Percentiles rank a stretch among this genome's conserved stretches.
Conservation (phyloP, 495 filamentous ascomycete species). For the Xylaria venustula region DNA sequence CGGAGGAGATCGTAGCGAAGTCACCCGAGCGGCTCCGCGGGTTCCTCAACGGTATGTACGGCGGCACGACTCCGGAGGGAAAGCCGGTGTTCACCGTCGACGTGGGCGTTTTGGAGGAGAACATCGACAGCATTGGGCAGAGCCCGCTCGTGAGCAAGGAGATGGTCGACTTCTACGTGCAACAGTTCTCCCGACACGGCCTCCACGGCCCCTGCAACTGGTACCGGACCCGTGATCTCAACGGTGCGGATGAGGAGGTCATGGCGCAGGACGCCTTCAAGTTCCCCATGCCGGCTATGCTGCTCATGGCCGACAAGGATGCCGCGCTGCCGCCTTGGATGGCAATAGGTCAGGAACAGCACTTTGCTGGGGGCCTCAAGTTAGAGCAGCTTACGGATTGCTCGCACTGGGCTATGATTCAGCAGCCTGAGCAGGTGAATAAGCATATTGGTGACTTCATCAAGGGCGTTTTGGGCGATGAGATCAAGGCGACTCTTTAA, state of each 20-base stretch:
- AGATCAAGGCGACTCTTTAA: conserved; percentile 26
- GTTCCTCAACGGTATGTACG: conserved; percentile 70
- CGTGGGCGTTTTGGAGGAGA: conserved; percentile 54
- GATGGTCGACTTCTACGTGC: conserved; percentile 75
- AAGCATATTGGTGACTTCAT: conserved; percentile 39
- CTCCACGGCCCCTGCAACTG: conserved; percentile 80
- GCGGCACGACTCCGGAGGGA: conserved; percentile 55
- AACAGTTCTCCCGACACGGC: conserved; percentile 63
- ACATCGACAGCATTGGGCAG: conserved; percentile 51
- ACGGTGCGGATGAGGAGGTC: conserved; percentile 71
- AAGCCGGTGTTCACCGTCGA: conserved; percentile 52
- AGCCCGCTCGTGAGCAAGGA: conserved; percentile 58
- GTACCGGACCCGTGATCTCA: conserved; percentile 72
- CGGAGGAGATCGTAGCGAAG: conserved; percentile 60
- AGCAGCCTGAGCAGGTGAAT: conserved; percentile 58
- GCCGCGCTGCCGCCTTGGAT: conserved; percentile 63
- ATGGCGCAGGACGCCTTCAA: conserved; percentile 36
- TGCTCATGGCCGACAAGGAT: conserved; percentile 72
- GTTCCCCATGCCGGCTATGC: conserved; percentile 68
- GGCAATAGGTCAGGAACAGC: conserved; percentile 64
- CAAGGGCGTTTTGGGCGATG: conserved; percentile 25
- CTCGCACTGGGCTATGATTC: conserved; percentile 69
- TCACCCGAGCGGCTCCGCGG: conserved; percentile 55
- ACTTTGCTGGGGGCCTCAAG: conserved; percentile 58
- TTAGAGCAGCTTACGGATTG: conserved; percentile 52